phyloP scores from a whole-genome alignment of 2,329 filamentous ascomycete genomes.

The Chaetoscypha palmicola region DNA sequence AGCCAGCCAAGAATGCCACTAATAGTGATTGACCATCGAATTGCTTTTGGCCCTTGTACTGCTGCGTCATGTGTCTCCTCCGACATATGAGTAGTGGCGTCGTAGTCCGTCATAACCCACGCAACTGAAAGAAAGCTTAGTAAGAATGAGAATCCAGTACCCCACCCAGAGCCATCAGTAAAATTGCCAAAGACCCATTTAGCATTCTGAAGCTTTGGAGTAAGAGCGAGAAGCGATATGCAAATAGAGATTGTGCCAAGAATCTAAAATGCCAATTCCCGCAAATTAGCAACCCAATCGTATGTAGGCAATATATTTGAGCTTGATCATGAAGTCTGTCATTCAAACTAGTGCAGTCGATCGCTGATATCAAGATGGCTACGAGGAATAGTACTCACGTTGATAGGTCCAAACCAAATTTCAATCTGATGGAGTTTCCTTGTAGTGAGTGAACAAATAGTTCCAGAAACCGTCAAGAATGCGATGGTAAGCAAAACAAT shows the following conservation, averaged over 20 bases:
- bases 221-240: conserved; percentile 49
- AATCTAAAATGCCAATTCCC: too few relatives aligned
- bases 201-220: conserved; percentile 50
- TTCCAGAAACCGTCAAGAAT: conserved; percentile 45
- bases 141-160: conserved; percentile 54
- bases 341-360: too few relatives aligned
- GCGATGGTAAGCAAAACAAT: conserved; percentile 52
- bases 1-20: conserved; percentile 55
- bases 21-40: conserved; percentile 50
- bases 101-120: conserved; percentile 64
- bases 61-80: conserved; percentile 61
- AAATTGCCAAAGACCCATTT: conserved; percentile 55
- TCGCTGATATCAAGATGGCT: too few relatives aligned
- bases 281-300: too few relatives aligned
- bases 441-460: conserved; percentile 57
- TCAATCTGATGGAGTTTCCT: conserved; percentile 52
- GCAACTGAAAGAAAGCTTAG: conserved; percentile 49
- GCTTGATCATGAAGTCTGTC: too few relatives aligned
- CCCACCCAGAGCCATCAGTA: conserved; percentile 56
- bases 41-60: conserved; percentile 51
- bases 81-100: conserved; percentile 61
- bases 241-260: conserved; percentile 55
- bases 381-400: too few relatives aligned
- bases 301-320: too few relatives aligned
- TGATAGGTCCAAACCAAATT: conserved; percentile 60